These are phyloP conservation scores for Aspergillus hancockii DNA, from an alignment of 495 filamentous ascomycete species.

Conservation along the genomic window DNA sequence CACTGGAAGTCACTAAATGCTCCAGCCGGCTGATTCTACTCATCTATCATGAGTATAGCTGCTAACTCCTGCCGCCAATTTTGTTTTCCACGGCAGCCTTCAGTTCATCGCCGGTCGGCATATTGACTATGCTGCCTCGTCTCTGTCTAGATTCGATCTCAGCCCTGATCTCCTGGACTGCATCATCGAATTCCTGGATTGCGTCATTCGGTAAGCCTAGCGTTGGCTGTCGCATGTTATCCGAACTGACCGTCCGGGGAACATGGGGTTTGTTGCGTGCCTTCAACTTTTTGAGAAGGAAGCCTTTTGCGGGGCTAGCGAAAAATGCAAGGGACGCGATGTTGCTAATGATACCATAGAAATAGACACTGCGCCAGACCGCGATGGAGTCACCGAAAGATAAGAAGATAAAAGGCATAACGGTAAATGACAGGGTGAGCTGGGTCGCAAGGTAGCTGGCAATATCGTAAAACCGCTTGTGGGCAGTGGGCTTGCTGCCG, in stretches of 20 bases:
- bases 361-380: constrained; percentile 86
- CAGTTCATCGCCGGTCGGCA: constrained; percentile 49
- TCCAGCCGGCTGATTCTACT: neutral
- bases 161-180: constrained; percentile 68
- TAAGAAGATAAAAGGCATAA: constrained; percentile 81
- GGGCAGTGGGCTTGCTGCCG: constrained; percentile 60
- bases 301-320: constrained; percentile 69
- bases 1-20: neutral
- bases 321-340: constrained; percentile 69
- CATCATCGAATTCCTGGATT: constrained; percentile 74
- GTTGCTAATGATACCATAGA: constrained; percentile 76
- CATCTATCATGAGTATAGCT: neutral
- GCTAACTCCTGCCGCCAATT: constrained; percentile 41
- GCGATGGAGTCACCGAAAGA: constrained; percentile 62
- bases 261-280: constrained; percentile 47
- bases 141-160: constrained; percentile 65
- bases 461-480: constrained; percentile 86
- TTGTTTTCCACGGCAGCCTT: constrained; percentile 49
- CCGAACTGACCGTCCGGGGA: constrained; percentile 30
- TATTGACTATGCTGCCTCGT: constrained; percentile 50
- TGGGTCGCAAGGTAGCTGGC: constrained; percentile 80
- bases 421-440: constrained; percentile 76
- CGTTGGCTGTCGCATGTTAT: constrained; percentile 51
- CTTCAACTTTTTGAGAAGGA: constrained; percentile 60
- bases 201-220: constrained; percentile 81